These are phyloP conservation scores for Gynochthodes officinalis DNA, from an alignment of 257 asterid genomes.

Conservation along the genomic window DNA sequence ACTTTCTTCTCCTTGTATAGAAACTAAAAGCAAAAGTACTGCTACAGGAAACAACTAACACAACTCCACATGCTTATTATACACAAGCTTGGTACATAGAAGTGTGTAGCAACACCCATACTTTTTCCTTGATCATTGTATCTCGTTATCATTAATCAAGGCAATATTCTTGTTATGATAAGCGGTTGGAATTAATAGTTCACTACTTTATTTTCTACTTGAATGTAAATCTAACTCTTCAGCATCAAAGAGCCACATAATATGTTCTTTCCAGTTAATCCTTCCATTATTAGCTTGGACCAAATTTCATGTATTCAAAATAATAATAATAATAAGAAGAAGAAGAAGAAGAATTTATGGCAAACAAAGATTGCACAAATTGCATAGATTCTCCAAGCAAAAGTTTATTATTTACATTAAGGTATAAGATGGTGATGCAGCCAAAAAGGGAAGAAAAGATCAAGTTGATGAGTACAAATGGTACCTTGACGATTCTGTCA, in stretches of 20 bases:
- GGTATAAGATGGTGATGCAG: background rate
- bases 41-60: background rate
- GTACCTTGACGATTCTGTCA: slow-evolving; percentile 60
- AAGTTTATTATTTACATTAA: background rate
- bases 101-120: background rate
- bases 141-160: background rate
- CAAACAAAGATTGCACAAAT: background rate
- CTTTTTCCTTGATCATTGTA: background rate
- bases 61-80: no score
- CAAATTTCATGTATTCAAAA: background rate
- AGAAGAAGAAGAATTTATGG: background rate
- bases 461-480: background rate
- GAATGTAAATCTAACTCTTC: background rate
- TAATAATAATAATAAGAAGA: background rate
- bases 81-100: background rate
- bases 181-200: background rate
- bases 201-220: background rate
- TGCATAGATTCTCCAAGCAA: background rate
- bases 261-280: background rate
- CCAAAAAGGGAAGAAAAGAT: background rate
- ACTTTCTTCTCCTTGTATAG: background rate
- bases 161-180: background rate
- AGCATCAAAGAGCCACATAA: background rate
- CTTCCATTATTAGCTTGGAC: background rate
- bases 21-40: background rate